Conservation (phyloP, 768 basidiomycete genomes). For the Amanita pseudoporphyria region DNA sequence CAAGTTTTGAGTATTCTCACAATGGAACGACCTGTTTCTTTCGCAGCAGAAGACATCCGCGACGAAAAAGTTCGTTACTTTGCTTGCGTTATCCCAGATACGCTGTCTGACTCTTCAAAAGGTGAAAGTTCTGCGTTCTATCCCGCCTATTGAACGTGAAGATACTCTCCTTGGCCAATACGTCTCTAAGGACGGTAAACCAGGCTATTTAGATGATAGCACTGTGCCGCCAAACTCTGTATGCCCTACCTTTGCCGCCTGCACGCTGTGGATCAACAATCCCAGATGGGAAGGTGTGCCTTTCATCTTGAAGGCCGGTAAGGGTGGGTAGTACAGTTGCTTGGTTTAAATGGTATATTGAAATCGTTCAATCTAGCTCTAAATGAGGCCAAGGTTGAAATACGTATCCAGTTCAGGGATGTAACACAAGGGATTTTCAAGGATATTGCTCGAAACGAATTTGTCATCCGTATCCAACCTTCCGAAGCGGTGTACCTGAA, state of each 20-base stretch:
- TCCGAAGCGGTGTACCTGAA: conserved; percentile 96
- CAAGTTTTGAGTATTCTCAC: conserved; percentile 93
- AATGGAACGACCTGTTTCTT: conserved; percentile 98
- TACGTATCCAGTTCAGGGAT: conserved; percentile 97
- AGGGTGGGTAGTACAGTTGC: conserved; percentile 46
- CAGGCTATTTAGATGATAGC: conserved; percentile 98
- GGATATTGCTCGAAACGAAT: conserved; percentile 92
- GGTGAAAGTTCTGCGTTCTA: conserved; percentile 94
- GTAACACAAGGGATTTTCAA: conserved; percentile 96
- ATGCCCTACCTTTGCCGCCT: conserved; percentile 92
- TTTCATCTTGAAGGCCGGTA: conserved; percentile 96
- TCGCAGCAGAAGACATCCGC: conserved; percentile 93
- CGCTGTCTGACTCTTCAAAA: conserved; percentile 19
- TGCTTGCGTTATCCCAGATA: conserved; percentile 1
- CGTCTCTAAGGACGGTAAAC: conserved; percentile 78
- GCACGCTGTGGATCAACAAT: conserved; percentile 86
- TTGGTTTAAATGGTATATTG: not conserved
- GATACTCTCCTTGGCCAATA: conserved; percentile 96
- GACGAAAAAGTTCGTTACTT: conserved; percentile 78
- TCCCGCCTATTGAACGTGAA: conserved; percentile 65
- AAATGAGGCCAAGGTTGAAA: conserved; percentile 98
- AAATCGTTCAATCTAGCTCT: conserved; percentile 43
- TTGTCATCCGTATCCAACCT: conserved; percentile 96
- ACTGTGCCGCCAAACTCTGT: conserved; percentile 88
- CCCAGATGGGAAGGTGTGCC: conserved; percentile 98